A percentile compares a stretch with the other conserved stretches of the same genome.
Evolutionary conservation across 2,329 filamentous ascomycete species (phyloP).

Genomic region (Venturia effusa): DNA sequence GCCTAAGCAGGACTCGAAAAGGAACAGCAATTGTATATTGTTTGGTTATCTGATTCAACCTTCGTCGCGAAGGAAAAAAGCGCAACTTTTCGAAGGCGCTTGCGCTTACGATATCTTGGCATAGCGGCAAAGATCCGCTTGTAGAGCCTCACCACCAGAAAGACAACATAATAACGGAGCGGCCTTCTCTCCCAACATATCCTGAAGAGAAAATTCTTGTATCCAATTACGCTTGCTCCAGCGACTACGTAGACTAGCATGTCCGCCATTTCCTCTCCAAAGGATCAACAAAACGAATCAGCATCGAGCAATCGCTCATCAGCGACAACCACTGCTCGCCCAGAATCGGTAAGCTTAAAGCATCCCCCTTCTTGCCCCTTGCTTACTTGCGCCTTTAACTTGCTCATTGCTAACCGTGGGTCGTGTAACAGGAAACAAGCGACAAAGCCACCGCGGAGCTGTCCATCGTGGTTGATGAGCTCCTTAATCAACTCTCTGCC

Average conservation of each 20-base stretch:
- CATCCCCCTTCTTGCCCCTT: not conserved
- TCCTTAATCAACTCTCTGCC: conserved; percentile 71
- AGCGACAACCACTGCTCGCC: not conserved
- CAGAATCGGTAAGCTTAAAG: not conserved
- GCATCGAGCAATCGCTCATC: conserved; percentile 1
- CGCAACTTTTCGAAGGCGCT: not conserved
- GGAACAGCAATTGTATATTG: not conserved
- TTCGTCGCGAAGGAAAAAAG: not conserved
- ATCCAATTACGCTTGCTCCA: not conserved
- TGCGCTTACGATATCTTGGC: not conserved
- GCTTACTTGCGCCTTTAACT: not conserved
- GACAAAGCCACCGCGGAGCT: conserved; percentile 52
- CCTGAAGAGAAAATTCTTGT: not conserved
- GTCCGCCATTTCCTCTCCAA: not conserved
- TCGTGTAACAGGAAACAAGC: conserved; percentile 12
- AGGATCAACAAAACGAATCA: not conserved
- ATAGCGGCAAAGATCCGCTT: not conserved
- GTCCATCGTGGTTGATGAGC: conserved; percentile 70
- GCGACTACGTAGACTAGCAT: not conserved
- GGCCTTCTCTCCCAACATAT: too few relatives aligned
- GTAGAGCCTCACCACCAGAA: not conserved
- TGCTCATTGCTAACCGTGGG: not conserved
- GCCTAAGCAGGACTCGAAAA: not conserved
- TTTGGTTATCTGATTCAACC: not conserved
- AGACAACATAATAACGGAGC: not conserved